Evolutionary conservation across 768 basidiomycete species (phyloP).

Genomic region (Suillus subluteus): DNA sequence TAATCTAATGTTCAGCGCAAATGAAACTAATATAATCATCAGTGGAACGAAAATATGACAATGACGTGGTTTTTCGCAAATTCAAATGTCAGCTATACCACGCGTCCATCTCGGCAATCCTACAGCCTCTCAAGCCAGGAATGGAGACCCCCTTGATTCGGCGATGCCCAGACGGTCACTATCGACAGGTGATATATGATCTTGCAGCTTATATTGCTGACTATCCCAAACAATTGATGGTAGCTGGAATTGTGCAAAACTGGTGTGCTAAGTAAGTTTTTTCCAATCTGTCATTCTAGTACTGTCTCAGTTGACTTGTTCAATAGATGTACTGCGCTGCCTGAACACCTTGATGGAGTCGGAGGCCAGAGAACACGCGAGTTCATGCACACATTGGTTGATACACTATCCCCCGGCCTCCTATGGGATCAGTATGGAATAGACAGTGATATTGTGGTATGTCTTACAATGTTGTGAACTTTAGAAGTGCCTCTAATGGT

Average conservation of each 20-base stretch:
- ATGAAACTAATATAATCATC: too few species aligned
- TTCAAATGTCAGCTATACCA: slow-evolving; percentile 38
- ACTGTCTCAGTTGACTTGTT: slow-evolving; percentile 14
- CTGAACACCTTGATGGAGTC: slow-evolving; percentile 28
- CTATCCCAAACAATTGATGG: slow-evolving; percentile 41
- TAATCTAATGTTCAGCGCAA: too few species aligned
- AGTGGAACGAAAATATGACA: slow-evolving; percentile 16
- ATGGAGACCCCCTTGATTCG: slow-evolving; percentile 33
- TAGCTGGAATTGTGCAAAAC: slow-evolving; percentile 36
- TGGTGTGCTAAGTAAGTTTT: slow-evolving; percentile 40
- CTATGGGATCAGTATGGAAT: slow-evolving; percentile 41
- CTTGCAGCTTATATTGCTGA: slow-evolving; percentile 44
- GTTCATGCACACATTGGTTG: slow-evolving; percentile 29
- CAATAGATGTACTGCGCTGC: slow-evolving; percentile 29
- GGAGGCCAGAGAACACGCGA: slow-evolving; percentile 23
- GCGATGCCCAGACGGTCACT: slow-evolving; percentile 36
- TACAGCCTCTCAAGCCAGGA: slow-evolving; percentile 23
- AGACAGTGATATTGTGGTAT: not conserved
- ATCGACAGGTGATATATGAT: slow-evolving; percentile 33
- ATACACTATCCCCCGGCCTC: slow-evolving; percentile 27
- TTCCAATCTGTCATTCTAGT: slow-evolving; percentile 1
- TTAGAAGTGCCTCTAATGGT: not conserved
- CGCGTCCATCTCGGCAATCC: slow-evolving; percentile 29
- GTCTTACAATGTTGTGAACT: not conserved
- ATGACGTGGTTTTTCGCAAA: slow-evolving; percentile 23